A percentile compares a stretch with the other conserved stretches of the same genome.
phyloP scores from a whole-genome alignment of 345 rosid species.

The Chamaenerion angustifolium region DNA sequence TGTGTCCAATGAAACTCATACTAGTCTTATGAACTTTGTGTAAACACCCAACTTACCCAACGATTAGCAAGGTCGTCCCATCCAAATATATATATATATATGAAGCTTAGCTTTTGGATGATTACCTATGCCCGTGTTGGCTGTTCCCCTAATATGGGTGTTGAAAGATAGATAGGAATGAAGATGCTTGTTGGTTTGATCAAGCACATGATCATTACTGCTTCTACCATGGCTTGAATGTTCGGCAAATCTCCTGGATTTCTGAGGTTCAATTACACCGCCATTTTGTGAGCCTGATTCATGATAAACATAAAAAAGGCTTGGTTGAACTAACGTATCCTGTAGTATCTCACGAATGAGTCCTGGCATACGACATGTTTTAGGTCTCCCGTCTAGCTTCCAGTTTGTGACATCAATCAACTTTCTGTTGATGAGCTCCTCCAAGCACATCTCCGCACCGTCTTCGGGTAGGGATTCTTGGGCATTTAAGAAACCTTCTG shows the following conservation, averaged over 20 bases:
- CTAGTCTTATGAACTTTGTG: too few species aligned
- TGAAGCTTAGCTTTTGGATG: background rate
- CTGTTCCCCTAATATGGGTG: too few species aligned
- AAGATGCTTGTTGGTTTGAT: background rate
- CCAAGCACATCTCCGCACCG: slow-evolving; percentile 4
- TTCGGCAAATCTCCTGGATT: too few species aligned
- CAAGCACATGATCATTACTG: too few species aligned
- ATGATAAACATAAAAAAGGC: slow-evolving; percentile 8
- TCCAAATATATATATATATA: slow-evolving; percentile 8
- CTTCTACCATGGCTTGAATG: too few species aligned
- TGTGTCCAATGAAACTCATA: too few species aligned
- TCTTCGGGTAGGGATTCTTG: slow-evolving; percentile 3
- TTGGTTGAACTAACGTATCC: slow-evolving; percentile 1
- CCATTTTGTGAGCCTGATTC: background rate
- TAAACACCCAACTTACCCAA: too few species aligned
- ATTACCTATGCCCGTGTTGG: too few species aligned
- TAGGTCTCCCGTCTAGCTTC: slow-evolving; percentile 21
- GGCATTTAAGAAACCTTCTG: slow-evolving; percentile 17
- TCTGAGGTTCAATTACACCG: background rate
- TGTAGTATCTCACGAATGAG: slow-evolving; percentile 2
- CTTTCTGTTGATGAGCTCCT: slow-evolving; percentile 9
- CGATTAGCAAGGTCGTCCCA: too few species aligned
- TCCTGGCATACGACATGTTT: slow-evolving; percentile 11
- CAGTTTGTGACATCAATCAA: slow-evolving; percentile 15
- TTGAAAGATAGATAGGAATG: too few species aligned